These are phyloP conservation scores for Syzygium grande DNA, from an alignment of 345 rosid genomes.

Conservation along the genomic window DNA sequence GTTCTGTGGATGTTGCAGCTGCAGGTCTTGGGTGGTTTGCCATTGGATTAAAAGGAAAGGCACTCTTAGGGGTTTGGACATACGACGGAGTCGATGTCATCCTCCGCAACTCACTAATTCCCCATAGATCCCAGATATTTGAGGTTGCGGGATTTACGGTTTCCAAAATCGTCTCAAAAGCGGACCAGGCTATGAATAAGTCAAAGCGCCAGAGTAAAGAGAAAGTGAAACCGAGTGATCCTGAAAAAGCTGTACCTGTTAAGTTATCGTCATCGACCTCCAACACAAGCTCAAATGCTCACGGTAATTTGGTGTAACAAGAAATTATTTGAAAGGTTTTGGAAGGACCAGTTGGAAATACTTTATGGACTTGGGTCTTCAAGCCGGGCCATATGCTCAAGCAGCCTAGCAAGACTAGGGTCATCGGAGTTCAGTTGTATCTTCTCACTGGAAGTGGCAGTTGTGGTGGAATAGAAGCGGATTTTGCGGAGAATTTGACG, in stretches of 20 bases:
- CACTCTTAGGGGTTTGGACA: constrained; percentile 72
- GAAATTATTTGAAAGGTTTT: background rate
- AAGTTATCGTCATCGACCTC: background rate
- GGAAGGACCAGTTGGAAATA: background rate
- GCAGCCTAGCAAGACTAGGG: background rate
- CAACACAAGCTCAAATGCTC: background rate
- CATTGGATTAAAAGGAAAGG: constrained; percentile 75
- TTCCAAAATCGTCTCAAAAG: constrained; percentile 79
- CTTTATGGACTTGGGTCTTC: background rate
- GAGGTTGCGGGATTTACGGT: constrained; percentile 84
- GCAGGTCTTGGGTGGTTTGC: constrained; percentile 94
- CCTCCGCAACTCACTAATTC: constrained; percentile 60
- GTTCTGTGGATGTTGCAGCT: constrained; percentile 72
- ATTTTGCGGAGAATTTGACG: background rate
- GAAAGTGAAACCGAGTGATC: constrained; percentile 30
- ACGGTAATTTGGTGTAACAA: background rate
- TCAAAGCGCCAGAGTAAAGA: constrained; percentile 23
- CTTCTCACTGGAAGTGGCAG: background rate
- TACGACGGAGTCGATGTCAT: constrained; percentile 70
- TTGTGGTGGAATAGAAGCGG: background rate
- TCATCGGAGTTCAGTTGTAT: background rate
- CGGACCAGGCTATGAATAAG: constrained; percentile 59
- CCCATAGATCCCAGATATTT: constrained; percentile 54
- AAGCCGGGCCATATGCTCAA: background rate
- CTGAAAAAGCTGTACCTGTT: constrained; percentile 1